A percentile compares a stretch with the other conserved stretches of the same genome.
These are phyloP conservation scores for Tetramitus jugosus DNA, from an alignment of 208 protist genomes.

Conservation along the genomic window DNA sequence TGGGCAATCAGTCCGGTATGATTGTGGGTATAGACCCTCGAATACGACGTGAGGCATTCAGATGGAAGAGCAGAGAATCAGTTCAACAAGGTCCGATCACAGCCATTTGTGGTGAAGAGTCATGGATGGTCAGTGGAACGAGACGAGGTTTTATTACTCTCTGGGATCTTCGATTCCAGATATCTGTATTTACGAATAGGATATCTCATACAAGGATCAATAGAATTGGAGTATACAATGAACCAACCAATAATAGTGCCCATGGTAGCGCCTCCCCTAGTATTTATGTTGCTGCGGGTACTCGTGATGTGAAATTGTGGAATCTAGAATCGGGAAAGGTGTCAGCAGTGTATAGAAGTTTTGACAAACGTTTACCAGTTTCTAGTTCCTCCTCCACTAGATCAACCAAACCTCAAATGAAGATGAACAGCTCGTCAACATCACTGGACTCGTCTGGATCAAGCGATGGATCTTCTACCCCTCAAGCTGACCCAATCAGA, in stretches of 20 bases:
- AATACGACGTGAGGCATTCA: neutral
- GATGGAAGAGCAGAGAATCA: neutral
- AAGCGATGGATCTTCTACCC: neutral
- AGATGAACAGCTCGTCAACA: neutral
- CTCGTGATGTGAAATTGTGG: neutral
- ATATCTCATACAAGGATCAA: neutral
- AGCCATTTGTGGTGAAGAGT: neutral
- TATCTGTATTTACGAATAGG: neutral
- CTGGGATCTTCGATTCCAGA: conserved; percentile 26
- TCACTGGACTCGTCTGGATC: neutral
- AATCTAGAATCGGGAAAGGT: conserved; percentile 1
- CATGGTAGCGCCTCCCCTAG: no score
- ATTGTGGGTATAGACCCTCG: conserved; percentile 6
- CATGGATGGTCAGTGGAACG: conserved; percentile 1
- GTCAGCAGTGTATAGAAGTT: neutral
- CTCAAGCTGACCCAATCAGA: no score
- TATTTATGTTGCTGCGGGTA: neutral
- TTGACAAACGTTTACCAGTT: neutral
- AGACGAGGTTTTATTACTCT: conserved; percentile 1
- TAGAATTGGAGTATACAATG: neutral
- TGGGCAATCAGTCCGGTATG: conserved; percentile 6
- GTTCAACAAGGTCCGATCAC: conserved; percentile 14
- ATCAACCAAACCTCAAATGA: neutral
- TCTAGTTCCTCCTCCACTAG: neutral
- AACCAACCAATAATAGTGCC: neutral